These are phyloP conservation scores for Nannizziopsis arthrosporioides DNA, from an alignment of 2,329 filamentous ascomycete species.

Conservation along the genomic window DNA sequence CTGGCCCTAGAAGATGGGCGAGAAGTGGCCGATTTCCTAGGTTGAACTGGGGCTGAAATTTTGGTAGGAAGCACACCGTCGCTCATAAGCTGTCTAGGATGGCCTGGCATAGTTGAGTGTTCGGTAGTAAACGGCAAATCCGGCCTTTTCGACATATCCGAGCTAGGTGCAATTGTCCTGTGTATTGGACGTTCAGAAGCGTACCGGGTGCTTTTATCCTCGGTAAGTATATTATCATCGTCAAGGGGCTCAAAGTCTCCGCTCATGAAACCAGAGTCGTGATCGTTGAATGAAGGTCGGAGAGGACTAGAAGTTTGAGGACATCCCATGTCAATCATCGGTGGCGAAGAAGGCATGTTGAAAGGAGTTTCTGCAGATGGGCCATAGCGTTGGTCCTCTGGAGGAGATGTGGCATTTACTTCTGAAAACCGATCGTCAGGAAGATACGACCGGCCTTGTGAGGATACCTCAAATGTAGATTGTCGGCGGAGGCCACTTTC, in stretches of 20 bases:
- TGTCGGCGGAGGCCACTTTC: conserved; percentile 49
- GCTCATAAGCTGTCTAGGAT: conserved; percentile 8
- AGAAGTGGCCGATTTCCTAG: conserved; percentile 23
- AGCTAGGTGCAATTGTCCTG: not conserved
- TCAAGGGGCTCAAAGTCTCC: conserved; percentile 61
- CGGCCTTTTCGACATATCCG: not conserved
- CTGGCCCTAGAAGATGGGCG: conserved; percentile 31
- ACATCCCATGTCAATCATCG: conserved; percentile 54
- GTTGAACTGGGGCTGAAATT: conserved; percentile 17
- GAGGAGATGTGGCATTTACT: conserved; percentile 35
- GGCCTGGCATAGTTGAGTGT: not conserved
- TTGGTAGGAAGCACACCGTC: conserved; percentile 18
- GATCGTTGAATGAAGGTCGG: conserved; percentile 47
- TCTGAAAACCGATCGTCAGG: conserved; percentile 33
- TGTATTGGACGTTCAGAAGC: not conserved
- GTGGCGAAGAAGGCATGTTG: conserved; percentile 82
- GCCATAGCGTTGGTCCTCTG: conserved; percentile 40
- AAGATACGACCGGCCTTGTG: conserved; percentile 28
- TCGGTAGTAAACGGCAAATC: not conserved
- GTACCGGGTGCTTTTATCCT: not conserved
- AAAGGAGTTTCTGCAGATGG: conserved; percentile 55
- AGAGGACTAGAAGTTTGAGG: conserved; percentile 70
- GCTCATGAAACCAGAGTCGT: conserved; percentile 76
- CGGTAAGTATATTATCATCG: conserved; percentile 39
- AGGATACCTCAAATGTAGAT: conserved; percentile 36